A percentile compares a stretch with the other conserved stretches of the same genome.
phyloP scores from a whole-genome alignment of 176 grass and related monocot species.

The Tuctoria greenei region DNA sequence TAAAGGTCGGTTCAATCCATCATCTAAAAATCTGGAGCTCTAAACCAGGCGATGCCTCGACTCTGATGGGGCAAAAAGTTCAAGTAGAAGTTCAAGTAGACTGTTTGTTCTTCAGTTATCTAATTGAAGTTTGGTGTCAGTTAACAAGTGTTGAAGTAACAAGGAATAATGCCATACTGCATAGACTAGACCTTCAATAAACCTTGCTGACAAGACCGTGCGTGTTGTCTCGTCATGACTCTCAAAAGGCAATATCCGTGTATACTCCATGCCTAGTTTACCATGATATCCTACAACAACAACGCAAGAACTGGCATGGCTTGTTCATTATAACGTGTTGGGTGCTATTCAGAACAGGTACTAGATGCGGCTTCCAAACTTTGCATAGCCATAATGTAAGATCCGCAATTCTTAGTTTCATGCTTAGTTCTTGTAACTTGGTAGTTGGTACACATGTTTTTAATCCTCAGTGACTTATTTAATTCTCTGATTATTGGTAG shows the following conservation, averaged over 20 bases:
- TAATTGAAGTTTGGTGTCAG: neutral
- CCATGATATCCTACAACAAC: neutral
- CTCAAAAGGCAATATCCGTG: neutral
- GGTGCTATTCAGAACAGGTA: slow-evolving; percentile 2
- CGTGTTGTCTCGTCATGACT: neutral
- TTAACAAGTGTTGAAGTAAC: neutral
- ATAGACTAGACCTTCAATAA: neutral
- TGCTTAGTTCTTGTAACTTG: neutral
- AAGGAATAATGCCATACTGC: neutral
- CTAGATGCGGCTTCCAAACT: neutral
- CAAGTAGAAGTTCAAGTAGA: neutral
- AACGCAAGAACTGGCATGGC: neutral
- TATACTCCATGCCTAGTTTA: neutral
- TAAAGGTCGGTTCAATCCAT: too few relatives aligned
- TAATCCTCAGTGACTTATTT: neutral
- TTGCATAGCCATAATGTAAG: neutral
- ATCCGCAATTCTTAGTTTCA: neutral
- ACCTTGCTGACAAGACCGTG: neutral
- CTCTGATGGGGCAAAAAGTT: neutral
- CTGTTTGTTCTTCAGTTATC: neutral
- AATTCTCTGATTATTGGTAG: neutral
- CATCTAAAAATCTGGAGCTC: neutral
- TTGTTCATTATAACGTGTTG: neutral
- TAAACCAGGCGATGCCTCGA: neutral
- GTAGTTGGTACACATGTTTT: neutral